These are phyloP conservation scores for Populus pruinosa DNA, from an alignment of 345 rosid genomes.

Conservation along the genomic window DNA sequence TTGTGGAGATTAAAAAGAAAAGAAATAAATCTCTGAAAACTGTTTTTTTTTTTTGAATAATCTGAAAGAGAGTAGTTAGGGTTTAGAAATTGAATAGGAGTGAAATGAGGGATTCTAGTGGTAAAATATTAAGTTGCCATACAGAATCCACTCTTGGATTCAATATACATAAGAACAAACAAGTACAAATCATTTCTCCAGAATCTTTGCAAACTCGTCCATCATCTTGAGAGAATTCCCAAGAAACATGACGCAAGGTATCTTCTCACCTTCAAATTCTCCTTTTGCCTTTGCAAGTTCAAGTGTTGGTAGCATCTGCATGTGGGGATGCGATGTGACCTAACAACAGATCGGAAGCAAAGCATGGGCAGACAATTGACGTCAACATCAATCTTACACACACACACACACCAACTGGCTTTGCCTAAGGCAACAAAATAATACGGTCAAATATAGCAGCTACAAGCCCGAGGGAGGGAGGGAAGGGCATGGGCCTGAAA, in stretches of 20 bases:
- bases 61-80: too few relatives aligned
- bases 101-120: too few relatives aligned
- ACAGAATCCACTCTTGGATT: background rate
- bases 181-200: too few relatives aligned
- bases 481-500: slow-evolving; percentile 23
- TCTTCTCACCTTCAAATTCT: background rate
- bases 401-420: too few relatives aligned
- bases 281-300: background rate
- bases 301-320: background rate
- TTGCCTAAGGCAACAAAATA: slow-evolving; percentile 8
- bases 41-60: too few relatives aligned
- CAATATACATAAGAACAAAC: background rate
- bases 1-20: too few relatives aligned
- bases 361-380: background rate
- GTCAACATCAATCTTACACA: too few relatives aligned
- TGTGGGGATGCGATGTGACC: slow-evolving; percentile 20
- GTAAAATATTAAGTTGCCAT: background rate
- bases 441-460: slow-evolving; percentile 49
- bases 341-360: slow-evolving; percentile 1
- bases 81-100: too few relatives aligned
- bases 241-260: background rate
- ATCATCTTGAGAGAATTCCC: background rate
- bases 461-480: slow-evolving; percentile 1
- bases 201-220: background rate
- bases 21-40: too few relatives aligned